A percentile compares a stretch with the other conserved stretches of the same genome.
These are phyloP conservation scores for Plasmodium relictum DNA, from an alignment of 169 alveolate species.

Conservation along the genomic window DNA sequence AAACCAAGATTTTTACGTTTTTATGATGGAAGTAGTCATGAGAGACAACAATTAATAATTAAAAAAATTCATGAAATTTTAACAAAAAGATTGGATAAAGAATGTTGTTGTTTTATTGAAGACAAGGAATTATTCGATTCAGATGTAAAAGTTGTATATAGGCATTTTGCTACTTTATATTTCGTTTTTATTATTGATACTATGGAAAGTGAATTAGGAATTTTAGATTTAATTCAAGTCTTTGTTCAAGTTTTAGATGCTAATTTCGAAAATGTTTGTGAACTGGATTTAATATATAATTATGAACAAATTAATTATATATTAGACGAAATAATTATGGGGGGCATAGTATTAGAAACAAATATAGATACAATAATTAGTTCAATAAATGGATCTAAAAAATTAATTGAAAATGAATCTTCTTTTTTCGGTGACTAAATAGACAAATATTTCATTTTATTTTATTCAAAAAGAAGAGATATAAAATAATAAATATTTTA, in stretches of 20 bases:
- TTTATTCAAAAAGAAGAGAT: background rate
- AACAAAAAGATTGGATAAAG: constrained; percentile 81
- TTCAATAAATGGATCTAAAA: constrained; percentile 70
- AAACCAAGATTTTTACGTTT: constrained; percentile 89
- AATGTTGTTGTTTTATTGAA: constrained; percentile 90
- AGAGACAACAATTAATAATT: constrained; percentile 83
- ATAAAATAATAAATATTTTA: no score
- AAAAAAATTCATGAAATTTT: constrained; percentile 82
- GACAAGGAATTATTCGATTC: constrained; percentile 79
- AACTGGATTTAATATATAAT: constrained; percentile 92
- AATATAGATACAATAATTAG: constrained; percentile 61
- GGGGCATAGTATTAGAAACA: constrained; percentile 84
- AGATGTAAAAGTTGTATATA: constrained; percentile 86
- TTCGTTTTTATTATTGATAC: constrained; percentile 91
- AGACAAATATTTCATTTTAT: background rate
- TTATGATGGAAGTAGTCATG: constrained; percentile 86
- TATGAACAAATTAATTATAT: constrained; percentile 91
- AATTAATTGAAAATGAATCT: constrained; percentile 65
- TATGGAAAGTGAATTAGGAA: constrained; percentile 92
- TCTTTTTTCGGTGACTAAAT: constrained; percentile 64
- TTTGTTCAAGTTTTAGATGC: constrained; percentile 89
- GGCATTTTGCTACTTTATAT: constrained; percentile 92
- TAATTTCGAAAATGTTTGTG: constrained; percentile 93
- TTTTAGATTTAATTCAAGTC: constrained; percentile 91
- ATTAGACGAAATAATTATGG: constrained; percentile 92